Percentiles rank a stretch among this genome's conserved stretches.
phyloP scores from a whole-genome alignment of 495 filamentous ascomycete species.

The Aspergillus affinis region DNA sequence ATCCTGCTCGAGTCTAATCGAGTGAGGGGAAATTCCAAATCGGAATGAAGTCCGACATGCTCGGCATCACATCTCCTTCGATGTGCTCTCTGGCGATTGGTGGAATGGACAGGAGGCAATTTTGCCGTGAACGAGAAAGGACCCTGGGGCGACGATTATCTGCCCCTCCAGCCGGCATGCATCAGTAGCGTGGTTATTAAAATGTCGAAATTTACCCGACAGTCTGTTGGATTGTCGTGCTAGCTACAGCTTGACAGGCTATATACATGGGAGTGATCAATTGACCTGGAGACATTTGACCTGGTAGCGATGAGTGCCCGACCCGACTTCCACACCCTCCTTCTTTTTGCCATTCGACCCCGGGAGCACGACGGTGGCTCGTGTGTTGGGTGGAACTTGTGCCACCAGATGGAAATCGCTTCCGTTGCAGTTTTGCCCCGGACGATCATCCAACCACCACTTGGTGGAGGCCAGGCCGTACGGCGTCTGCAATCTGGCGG shows the following conservation, averaged over 20 bases:
- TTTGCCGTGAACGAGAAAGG: not conserved
- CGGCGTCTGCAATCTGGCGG: conserved; percentile 4
- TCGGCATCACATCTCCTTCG: not conserved
- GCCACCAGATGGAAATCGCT: conserved; percentile 2
- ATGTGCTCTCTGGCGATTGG: not conserved
- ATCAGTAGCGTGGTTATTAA: not conserved
- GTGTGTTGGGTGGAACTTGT: not conserved
- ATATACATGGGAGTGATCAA: not conserved
- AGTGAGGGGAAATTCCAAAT: not conserved
- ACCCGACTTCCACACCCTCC: not conserved
- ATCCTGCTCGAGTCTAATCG: not conserved
- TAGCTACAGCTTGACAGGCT: not conserved
- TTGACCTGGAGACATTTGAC: not conserved
- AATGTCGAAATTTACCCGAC: not conserved
- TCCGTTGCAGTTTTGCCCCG: not conserved
- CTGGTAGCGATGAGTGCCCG: not conserved
- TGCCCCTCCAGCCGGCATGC: no score
- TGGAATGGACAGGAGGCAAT: not conserved
- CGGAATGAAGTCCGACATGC: not conserved
- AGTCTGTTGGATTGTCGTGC: not conserved
- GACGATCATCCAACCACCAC: conserved; percentile 1
- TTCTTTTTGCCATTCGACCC: not conserved
- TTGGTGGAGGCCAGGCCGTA: conserved; percentile 7
- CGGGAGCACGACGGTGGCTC: conserved; percentile 2
- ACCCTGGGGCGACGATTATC: no score